Base-by-base conservation (phyloP, 148 eudicot species). In the Chenopodium album region DNA sequence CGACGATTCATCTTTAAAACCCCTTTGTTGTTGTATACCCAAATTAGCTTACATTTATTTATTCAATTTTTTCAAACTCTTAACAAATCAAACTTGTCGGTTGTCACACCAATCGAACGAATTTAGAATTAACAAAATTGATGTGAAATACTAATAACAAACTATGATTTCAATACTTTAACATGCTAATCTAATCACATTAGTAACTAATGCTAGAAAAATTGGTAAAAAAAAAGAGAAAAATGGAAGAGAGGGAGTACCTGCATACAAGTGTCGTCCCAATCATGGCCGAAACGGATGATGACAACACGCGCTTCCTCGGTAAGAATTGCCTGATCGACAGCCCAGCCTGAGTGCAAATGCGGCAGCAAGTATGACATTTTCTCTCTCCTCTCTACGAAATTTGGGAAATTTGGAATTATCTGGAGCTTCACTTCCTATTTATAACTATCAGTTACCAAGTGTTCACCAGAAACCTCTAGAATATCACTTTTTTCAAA, bases 201-300 rank as follows among this genome's bases (percentile, higher is more conserved):
- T 54, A 12, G 4, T 14, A 54, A 54, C 16, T 9, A 54, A 54
- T 2, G 1, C 16, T 54, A 13, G 13, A 54, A 54, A 54, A 28
- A 9, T 75, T 46, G 2, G 19, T 26, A 72, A 56, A 11, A 23
- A n/a, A n/a, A 26, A n/a, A 72, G 7, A 26, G 6, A 0, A 9
- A 2, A 16, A 29, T 4, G 4, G 28, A 0, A 73, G 60, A 63
- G 20, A 74, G 16, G 12, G 7, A 10, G 7, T 79, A 82, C 87
- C 87, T 85, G 80, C 88, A 86, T 82, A 70, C 88, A 86, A 62
- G 85, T 86, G 41, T 86, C 85, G 56, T 86, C 87, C 87, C 85
- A 82, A 44, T 85, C 87, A 31, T 82, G 87, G 67, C 87, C 85
- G 76, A 85, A 85, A 2, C 87, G 87, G 67, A 85, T 82, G 56